Evolutionary conservation across 192 early-diverging fungal species (phyloP).

Genomic region (Cetraspora pellucida): DNA sequence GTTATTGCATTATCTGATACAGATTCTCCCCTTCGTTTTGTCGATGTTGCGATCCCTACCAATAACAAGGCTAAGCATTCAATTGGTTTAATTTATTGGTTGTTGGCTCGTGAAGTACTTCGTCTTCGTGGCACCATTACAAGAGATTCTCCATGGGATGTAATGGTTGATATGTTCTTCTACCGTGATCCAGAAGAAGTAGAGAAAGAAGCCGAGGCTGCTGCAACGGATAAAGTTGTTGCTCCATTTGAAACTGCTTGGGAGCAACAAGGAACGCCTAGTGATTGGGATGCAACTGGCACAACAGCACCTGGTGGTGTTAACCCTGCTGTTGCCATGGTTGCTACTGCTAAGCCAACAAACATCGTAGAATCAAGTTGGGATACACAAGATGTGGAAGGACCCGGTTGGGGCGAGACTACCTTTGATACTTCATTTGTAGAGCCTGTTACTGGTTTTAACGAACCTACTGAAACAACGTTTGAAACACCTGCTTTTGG

Average conservation of each 20-base stretch:
- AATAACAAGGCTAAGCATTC: slow-evolving; percentile 99
- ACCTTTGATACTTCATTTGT: neutral
- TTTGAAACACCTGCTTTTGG: neutral
- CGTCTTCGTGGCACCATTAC: slow-evolving; percentile 93
- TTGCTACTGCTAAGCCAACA: slow-evolving; percentile 32
- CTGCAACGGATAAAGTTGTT: slow-evolving; percentile 44
- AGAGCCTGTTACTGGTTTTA: neutral
- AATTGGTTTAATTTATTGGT: slow-evolving; percentile 96
- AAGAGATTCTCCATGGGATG: slow-evolving; percentile 84
- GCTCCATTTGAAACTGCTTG: slow-evolving; percentile 59
- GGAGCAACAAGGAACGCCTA: slow-evolving; percentile 57
- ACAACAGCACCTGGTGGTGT: slow-evolving; percentile 49
- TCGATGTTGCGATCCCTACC: slow-evolving; percentile 98
- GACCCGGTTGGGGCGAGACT: neutral
- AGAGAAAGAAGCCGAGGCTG: slow-evolving; percentile 87
- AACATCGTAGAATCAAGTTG: neutral
- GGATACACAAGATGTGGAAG: neutral
- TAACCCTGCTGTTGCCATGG: slow-evolving; percentile 48
- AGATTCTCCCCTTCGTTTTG: slow-evolving; percentile 90
- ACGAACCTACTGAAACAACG: no score
- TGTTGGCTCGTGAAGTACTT: slow-evolving; percentile 98
- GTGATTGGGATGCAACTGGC: slow-evolving; percentile 35
- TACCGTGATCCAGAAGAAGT: slow-evolving; percentile 98
- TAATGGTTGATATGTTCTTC: slow-evolving; percentile 99
- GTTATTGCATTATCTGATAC: slow-evolving; percentile 99